These are phyloP conservation scores for Ogataea wickerhamii DNA, from an alignment of 805 yeast species.

Conservation along the genomic window DNA sequence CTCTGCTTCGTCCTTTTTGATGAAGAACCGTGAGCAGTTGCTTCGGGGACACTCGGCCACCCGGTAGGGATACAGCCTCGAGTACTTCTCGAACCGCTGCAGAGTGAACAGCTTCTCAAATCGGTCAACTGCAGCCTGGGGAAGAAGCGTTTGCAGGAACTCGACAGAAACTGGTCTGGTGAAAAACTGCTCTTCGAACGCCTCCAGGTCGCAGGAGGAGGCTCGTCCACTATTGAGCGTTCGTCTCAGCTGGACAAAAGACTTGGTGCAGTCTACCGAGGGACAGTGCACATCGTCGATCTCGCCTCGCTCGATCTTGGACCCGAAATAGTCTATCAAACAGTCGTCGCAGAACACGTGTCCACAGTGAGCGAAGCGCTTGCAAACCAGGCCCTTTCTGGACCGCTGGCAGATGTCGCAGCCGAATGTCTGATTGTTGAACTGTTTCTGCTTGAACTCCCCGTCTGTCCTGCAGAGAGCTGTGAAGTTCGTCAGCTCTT, in stretches of 20 bases:
- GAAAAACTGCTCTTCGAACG: conserved; percentile 38
- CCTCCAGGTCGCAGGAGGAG: conserved; percentile 21
- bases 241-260: conserved; percentile 10
- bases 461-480: conserved; percentile 22
- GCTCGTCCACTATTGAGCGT: conserved; percentile 15
- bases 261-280: conserved; percentile 44
- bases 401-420: conserved; percentile 58
- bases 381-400: conserved; percentile 42
- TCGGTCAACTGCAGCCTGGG: conserved; percentile 29
- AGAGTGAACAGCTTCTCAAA: conserved; percentile 37
- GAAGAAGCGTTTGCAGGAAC: conserved; percentile 25
- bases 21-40: conserved; percentile 43
- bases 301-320: conserved; percentile 45
- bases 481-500: conserved; percentile 6
- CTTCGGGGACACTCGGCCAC: conserved; percentile 49
- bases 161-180: conserved; percentile 37
- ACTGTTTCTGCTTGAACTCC: conserved; percentile 25
- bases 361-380: conserved; percentile 39
- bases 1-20: conserved; percentile 45
- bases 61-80: conserved; percentile 43
- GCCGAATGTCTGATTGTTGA: conserved; percentile 36
- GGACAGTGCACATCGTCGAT: conserved; percentile 57
- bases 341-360: conserved; percentile 51
- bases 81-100: conserved; percentile 41
- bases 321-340: conserved; percentile 38